Conservation (phyloP, 805 yeast species). For the Kluyveromyces lactis region DNA sequence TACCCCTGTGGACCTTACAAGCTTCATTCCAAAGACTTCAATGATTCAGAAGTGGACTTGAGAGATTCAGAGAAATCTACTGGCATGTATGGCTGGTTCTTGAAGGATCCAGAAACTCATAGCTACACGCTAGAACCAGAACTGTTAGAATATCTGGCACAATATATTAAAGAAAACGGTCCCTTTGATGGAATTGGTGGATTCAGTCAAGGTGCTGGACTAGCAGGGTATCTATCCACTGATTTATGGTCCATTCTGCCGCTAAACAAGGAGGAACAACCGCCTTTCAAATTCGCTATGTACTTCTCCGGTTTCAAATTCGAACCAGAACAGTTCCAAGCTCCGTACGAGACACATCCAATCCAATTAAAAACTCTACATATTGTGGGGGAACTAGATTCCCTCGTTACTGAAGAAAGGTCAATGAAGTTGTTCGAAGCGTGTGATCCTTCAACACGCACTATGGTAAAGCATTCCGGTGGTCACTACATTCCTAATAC, state of each 20-base stretch:
- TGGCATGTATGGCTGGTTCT: slow-evolving; percentile 62
- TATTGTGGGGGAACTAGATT: slow-evolving; percentile 79
- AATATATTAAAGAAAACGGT: slow-evolving; percentile 46
- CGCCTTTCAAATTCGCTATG: slow-evolving; percentile 56
- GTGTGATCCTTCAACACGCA: slow-evolving; percentile 36
- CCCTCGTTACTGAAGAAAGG: slow-evolving; percentile 72
- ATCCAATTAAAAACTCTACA: slow-evolving; percentile 45
- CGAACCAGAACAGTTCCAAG: slow-evolving; percentile 19
- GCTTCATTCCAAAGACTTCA: slow-evolving; percentile 11
- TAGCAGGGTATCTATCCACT: slow-evolving; percentile 55
- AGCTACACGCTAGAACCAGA: slow-evolving; percentile 23
- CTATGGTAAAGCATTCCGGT: slow-evolving; percentile 73
- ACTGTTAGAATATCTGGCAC: slow-evolving; percentile 33
- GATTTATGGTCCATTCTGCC: slow-evolving; percentile 39
- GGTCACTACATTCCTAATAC: slow-evolving; percentile 95
- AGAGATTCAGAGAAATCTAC: slow-evolving; percentile 15
- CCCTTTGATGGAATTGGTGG: slow-evolving; percentile 84
- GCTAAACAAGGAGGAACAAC: slow-evolving; percentile 32
- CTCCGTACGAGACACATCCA: slow-evolving; percentile 12
- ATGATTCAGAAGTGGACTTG: slow-evolving; percentile 33
- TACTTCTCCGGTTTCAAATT: slow-evolving; percentile 59
- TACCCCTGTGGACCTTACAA: slow-evolving; percentile 64
- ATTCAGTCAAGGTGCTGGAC: slow-evolving; percentile 89
- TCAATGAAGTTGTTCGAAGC: slow-evolving; percentile 47
- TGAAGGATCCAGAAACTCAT: slow-evolving; percentile 30